Evolutionary conservation across 1,139 yeast species (phyloP).

Genomic region (Sugiyamaella paludigena): DNA sequence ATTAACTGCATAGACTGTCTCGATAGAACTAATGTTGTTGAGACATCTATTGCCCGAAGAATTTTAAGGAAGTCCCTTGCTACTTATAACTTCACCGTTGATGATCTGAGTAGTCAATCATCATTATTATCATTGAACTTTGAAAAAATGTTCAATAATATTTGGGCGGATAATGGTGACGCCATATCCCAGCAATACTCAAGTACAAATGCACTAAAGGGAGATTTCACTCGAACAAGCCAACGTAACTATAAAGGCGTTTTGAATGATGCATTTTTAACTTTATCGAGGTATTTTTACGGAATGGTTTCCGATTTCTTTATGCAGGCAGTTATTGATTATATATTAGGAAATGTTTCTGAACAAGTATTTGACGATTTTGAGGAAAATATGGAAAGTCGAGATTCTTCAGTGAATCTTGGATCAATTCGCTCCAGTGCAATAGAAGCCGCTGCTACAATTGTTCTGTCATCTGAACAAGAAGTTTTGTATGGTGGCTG

Average conservation of each 20-base stretch:
- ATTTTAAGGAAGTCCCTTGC: constrained; percentile 33
- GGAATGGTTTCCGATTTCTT: constrained; percentile 45
- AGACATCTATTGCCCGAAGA: constrained; percentile 37
- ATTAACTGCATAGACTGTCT: constrained; percentile 45
- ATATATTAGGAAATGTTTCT: constrained; percentile 37
- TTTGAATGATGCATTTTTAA: constrained; percentile 43
- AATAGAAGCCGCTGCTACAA: constrained; percentile 24
- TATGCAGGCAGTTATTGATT: constrained; percentile 44
- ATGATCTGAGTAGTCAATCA: constrained; percentile 8
- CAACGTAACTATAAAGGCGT: constrained; percentile 43
- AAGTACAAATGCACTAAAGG: constrained; percentile 45
- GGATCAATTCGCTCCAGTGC: constrained; percentile 28
- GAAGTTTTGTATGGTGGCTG: constrained; percentile 25
- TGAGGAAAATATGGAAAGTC: constrained; percentile 36
- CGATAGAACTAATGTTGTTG: constrained; percentile 45
- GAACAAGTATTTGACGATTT: constrained; percentile 40
- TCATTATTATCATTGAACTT: constrained; percentile 3
- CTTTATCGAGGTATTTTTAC: constrained; percentile 42
- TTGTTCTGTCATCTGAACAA: constrained; percentile 21
- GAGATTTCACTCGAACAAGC: constrained; percentile 45
- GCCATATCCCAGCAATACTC: constrained; percentile 45
- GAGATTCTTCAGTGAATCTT: constrained; percentile 37
- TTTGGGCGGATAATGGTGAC: constrained; percentile 51
- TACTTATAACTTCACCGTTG: constrained; percentile 21
- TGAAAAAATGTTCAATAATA: constrained; percentile 28